Evolutionary conservation across 805 yeast genomes (phyloP), one percentile per base, ranked within the genome.

Genomic region (Pichia nakasei): DNA sequence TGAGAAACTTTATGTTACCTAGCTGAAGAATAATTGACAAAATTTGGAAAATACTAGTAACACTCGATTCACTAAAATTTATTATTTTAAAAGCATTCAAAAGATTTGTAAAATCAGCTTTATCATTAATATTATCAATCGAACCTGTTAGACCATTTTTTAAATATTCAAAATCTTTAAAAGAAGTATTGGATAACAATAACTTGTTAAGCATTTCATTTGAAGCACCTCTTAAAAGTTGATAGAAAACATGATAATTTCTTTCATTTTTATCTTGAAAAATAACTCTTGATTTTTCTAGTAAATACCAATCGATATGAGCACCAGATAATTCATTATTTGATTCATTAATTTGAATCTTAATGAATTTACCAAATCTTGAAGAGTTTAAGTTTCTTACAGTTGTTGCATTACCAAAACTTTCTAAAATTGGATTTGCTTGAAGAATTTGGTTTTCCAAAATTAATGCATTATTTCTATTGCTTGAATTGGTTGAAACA

Each of bases 321-420:
- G 97, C 97, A 12, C 96, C 96, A 19, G 76, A 70, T 37, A 93
- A 82, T 47, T 73, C 73, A 3, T 86, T 86, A 11, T 70, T 60
- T 4, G 66, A 55, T 3, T 59, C 58, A 44, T 75, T 72, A 13
- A 50, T 48, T 58, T 80, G 87, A 47, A 93, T 85, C 56, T 88
- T 83, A 50, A 93, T 85, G 57, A 93, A 93, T 65, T 93, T 93
- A 33, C 99, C 99, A 61, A 93, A 93, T 57, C 99, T 76, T 6
- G 97, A 91, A 4, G 97, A 88, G 63, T 93, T 93, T 61, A 89
- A 80, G 60, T 93, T 93, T 55, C 93, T 76, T 15, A 87, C 85
- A 0, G 99, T 93, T 57, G 91, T 95, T 2, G 99, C 91, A 62
- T 93, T 93, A 53, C 99, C 99, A 63, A 93, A 93, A 27, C 96